Evolutionary conservation across 495 filamentous ascomycete species (phyloP).

Genomic region (Astrocystis sublimbata): DNA sequence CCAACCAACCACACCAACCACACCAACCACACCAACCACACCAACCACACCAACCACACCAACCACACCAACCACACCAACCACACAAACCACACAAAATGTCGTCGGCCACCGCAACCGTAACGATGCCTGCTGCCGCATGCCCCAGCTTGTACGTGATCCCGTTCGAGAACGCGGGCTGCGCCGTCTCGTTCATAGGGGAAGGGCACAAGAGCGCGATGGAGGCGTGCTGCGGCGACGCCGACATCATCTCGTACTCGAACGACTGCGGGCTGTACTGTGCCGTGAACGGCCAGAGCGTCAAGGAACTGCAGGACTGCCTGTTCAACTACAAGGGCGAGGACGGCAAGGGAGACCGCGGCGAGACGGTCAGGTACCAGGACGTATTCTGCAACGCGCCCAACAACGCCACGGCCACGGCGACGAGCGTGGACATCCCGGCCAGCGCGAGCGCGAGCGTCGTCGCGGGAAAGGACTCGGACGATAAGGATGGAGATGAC

Average conservation of each 20-base stretch:
- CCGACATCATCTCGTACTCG: conserved; percentile 45
- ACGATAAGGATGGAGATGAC: conserved; percentile 11
- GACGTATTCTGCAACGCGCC: conserved; percentile 44
- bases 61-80: neutral
- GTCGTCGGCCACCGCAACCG: neutral
- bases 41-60: neutral
- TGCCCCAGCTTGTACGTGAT: conserved; percentile 38
- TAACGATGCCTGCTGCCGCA: conserved; percentile 26
- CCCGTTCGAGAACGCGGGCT: conserved; percentile 48
- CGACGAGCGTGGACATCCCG: conserved; percentile 26
- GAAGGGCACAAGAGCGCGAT: conserved; percentile 43
- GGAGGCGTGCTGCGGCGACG: conserved; percentile 46
- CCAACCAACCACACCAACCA: no score
- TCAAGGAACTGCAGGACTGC: conserved; percentile 40
- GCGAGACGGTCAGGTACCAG: conserved; percentile 33
- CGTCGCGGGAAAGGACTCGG: conserved; percentile 26
- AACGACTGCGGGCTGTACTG: conserved; percentile 54
- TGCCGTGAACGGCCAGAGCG: conserved; percentile 46
- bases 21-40: no score
- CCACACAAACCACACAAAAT: neutral
- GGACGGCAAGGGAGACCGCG: no score
- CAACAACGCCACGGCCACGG: conserved; percentile 45
- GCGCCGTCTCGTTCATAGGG: conserved; percentile 38
- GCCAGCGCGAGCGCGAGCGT: conserved; percentile 29
- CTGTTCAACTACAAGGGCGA: no score